Evolutionary conservation across 163 green algal genomes (phyloP).

Genomic region (Picocystis sp.): DNA sequence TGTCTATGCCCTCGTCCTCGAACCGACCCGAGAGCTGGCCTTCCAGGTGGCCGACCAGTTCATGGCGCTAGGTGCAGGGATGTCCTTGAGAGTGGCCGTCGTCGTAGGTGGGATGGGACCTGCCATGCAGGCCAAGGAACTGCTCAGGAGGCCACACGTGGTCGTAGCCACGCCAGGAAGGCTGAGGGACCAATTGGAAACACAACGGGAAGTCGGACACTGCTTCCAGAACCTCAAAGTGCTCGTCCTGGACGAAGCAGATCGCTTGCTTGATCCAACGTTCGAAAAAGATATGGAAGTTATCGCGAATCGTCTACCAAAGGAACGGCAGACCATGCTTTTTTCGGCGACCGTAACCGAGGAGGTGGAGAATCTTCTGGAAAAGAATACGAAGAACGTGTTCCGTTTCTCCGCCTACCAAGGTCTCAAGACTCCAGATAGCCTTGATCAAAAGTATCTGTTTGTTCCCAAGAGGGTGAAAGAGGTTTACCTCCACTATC

Average conservation of each 20-base stretch:
- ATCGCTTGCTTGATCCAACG: conserved; percentile 60
- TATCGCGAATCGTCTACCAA: conserved; percentile 11
- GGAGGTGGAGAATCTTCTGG: conserved; percentile 45
- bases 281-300: conserved; percentile 49
- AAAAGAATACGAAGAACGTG: conserved; percentile 28
- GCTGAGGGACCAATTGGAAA: conserved; percentile 36
- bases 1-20: conserved; percentile 68
- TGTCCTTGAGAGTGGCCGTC: conserved; percentile 46
- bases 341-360: conserved; percentile 79
- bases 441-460: conserved; percentile 64
- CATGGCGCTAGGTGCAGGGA: conserved; percentile 58
- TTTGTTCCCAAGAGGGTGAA: conserved; percentile 65
- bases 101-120: conserved; percentile 74
- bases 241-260: conserved; percentile 83
- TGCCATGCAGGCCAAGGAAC: conserved; percentile 44
- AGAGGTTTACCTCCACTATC: conserved; percentile 3
- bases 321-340: conserved; percentile 70
- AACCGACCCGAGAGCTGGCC: conserved; percentile 81
- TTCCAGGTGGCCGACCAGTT: conserved; percentile 82
- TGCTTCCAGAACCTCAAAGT: conserved; percentile 34
- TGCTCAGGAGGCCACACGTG: conserved; percentile 58
- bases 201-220: conserved; percentile 21
- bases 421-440: conserved; percentile 51
- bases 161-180: conserved; percentile 76
- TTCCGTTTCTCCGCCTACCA: conserved; percentile 47